Percentiles rank a stretch among this genome's conserved stretches.
Conservation (phyloP, 441 rosid species). For the Gossypium laxum region DNA sequence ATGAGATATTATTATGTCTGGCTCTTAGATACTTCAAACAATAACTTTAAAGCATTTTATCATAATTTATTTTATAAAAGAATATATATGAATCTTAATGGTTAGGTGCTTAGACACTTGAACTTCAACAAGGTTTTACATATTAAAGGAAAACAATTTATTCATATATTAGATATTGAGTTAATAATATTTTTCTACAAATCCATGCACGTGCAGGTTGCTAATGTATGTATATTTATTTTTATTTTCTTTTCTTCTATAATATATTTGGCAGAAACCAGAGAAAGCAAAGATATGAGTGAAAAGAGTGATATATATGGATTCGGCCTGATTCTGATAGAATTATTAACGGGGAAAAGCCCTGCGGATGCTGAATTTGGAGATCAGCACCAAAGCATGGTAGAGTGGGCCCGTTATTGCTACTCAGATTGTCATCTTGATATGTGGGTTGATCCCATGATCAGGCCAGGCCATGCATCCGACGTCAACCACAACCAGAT, state of each 20-base stretch:
- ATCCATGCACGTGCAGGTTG: background rate
- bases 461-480: constrained; percentile 24
- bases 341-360: constrained; percentile 55
- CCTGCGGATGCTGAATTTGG: constrained; percentile 48
- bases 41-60: background rate
- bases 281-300: constrained; percentile 36
- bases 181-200: background rate
- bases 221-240: background rate
- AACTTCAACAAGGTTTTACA: background rate
- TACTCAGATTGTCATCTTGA: constrained; percentile 57
- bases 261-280: constrained; percentile 35
- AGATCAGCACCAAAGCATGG: constrained; percentile 30
- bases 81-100: too few relatives aligned
- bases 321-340: constrained; percentile 56
- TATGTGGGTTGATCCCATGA: constrained; percentile 55
- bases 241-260: background rate
- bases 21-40: constrained; percentile 4
- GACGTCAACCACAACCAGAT: constrained; percentile 27
- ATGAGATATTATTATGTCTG: constrained; percentile 9
- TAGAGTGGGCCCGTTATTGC: constrained; percentile 68
- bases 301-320: constrained; percentile 56
- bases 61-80: too few relatives aligned
- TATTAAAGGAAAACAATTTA: background rate
- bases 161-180: background rate
- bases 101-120: background rate